A percentile compares a stretch with the other conserved stretches of the same genome.
Conservation (phyloP, 2,329 filamentous ascomycete species). For the Penicillium occitanis region DNA sequence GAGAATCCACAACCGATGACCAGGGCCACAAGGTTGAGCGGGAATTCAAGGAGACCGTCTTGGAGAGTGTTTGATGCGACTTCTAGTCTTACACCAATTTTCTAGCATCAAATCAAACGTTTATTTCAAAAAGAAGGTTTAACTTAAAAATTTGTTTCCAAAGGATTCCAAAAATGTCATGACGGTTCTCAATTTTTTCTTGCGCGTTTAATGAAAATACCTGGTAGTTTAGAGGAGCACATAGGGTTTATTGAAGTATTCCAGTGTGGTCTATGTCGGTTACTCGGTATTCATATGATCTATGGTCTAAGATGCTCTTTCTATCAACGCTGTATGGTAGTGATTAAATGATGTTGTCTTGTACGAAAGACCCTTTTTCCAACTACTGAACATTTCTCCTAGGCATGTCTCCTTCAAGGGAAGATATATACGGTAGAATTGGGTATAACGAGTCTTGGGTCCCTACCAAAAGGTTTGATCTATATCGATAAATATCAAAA, state of each 20-base stretch:
- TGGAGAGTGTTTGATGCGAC: constrained; percentile 78
- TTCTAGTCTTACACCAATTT: constrained; percentile 7
- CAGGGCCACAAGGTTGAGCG: constrained; percentile 97
- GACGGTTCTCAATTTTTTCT: constrained; percentile 7
- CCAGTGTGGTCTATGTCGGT: constrained; percentile 10
- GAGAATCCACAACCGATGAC: constrained; percentile 94
- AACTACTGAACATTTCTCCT: background rate
- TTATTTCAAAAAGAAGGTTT: constrained; percentile 11
- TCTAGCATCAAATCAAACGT: constrained; percentile 17
- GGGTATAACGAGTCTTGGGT: too few species aligned
- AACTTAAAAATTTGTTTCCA: background rate
- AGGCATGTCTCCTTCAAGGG: too few species aligned
- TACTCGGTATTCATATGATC: constrained; percentile 12
- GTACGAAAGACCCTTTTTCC: background rate
- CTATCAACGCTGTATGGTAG: constrained; percentile 1
- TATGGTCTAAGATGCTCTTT: background rate
- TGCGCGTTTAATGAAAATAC: constrained; percentile 4
- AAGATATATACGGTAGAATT: too few species aligned
- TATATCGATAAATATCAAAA: too few species aligned
- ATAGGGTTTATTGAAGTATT: constrained; percentile 15
- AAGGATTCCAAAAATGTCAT: constrained; percentile 17
- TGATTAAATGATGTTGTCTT: background rate
- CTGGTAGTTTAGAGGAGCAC: constrained; percentile 14
- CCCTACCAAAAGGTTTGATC: too few species aligned
- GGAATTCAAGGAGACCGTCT: constrained; percentile 98